Evolutionary conservation across 129 eudicot species (phyloP), one percentile per base, ranked within the genome.

Genomic region (Solidago caesia): DNA sequence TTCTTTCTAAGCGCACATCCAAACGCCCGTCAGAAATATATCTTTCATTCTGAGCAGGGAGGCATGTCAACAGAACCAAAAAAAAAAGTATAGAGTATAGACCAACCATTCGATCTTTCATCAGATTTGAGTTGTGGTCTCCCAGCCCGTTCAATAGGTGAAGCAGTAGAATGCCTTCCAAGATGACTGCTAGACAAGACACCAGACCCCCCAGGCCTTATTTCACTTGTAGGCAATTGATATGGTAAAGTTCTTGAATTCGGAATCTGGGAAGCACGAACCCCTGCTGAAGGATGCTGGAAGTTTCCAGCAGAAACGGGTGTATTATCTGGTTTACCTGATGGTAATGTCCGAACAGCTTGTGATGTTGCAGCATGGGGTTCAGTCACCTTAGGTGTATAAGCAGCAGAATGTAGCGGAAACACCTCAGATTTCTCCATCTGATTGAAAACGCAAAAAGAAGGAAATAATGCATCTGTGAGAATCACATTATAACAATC

Each of bases 201-300:
- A 46, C 0, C 11, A 1, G 72, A 25, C 5, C 16, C 72, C 39
- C 56, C 72, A 8, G 15, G 44, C 44, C 53, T 67, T 67, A 46
- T 15, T 67, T 67, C 56, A 46, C 72, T 67, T 5, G 44, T 46
- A 11, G 60, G 73, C 73, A 46, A 48, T 68, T 68, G 59, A 68
- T 46, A 26, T 6, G 73, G 73, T 49, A 21, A 68, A 48, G 7
- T 68, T 25, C n/a, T 21, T 26, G 73, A 47, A 68, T 47, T 13
- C 8, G 73, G 16, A 44, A 44, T 43, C 21, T 21, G 0, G 41
- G 59, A 47, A 68, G 58, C 57, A 8, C 42, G 69, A 41, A 64
- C 10, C 39, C 14, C 47, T 5, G 47, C 42, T 64, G 49, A 14
- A 64, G 7, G 49, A 41, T 39, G 47, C 47, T 64, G 69, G 48